Percentiles rank a stretch among this genome's conserved stretches.
phyloP scores from a whole-genome alignment of 176 grass and related monocot genomes.

The Oryza nivara region DNA sequence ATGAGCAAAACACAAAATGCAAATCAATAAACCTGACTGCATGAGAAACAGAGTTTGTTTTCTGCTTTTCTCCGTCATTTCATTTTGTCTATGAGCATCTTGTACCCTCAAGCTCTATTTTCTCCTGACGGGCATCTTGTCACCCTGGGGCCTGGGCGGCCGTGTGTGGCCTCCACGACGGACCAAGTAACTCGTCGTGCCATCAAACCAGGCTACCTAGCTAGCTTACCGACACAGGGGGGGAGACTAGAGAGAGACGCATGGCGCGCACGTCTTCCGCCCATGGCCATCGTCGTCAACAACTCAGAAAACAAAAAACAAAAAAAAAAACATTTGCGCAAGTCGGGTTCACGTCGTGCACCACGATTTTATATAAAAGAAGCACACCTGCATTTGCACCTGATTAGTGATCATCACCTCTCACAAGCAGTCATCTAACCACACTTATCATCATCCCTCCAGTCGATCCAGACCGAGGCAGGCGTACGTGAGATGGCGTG shows the following conservation, averaged over 20 bases:
- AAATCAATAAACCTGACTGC: not conserved
- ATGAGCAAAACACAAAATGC: too few species aligned
- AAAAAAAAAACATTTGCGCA: too few species aligned
- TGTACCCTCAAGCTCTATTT: too few species aligned
- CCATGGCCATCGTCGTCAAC: too few species aligned
- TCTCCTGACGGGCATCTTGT: too few species aligned
- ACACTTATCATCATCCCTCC: too few species aligned
- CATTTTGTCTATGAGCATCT: not conserved
- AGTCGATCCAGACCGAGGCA: too few species aligned
- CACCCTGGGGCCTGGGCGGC: too few species aligned
- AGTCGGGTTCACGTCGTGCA: not conserved
- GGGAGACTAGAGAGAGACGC: not conserved
- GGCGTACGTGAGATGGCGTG: constrained; percentile 22
- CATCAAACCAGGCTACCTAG: too few species aligned
- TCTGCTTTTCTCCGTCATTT: not conserved
- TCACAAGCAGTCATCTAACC: not conserved
- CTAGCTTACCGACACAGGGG: not conserved
- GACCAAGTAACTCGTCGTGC: too few species aligned
- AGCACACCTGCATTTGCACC: not conserved
- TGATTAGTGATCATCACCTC: not conserved
- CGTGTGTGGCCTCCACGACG: too few species aligned
- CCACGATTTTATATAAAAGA: not conserved
- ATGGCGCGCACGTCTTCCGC: not conserved
- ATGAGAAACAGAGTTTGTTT: not conserved
- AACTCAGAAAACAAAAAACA: too few species aligned